Evolutionary conservation across 495 filamentous ascomycete genomes (phyloP).

Genomic region (Tuber calosporum): DNA sequence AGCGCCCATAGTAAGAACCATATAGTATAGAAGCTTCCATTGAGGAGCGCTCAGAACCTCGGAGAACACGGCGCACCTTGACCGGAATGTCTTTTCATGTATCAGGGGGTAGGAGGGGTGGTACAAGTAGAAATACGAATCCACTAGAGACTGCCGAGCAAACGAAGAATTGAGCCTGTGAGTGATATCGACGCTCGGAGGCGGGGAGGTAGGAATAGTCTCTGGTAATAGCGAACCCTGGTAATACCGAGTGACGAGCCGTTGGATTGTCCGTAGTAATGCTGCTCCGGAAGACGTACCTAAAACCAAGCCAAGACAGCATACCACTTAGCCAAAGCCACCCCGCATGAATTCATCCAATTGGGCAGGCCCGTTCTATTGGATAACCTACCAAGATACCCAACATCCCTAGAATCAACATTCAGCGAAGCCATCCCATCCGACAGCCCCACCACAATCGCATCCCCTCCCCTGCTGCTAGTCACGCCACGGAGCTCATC

Average conservation of each 20-base stretch:
- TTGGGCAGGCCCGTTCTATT: background rate
- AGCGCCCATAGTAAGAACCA: constrained; percentile 50
- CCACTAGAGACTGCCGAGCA: constrained; percentile 43
- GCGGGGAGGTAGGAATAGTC: constrained; percentile 5
- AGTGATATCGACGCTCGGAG: constrained; percentile 9
- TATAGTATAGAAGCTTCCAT: constrained; percentile 52
- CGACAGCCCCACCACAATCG: constrained; percentile 15
- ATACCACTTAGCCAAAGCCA: constrained; percentile 9
- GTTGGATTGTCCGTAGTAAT: constrained; percentile 30
- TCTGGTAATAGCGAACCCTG: constrained; percentile 6
- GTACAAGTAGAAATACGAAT: constrained; percentile 51
- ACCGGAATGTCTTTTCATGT: constrained; percentile 50
- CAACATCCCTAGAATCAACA: constrained; percentile 37
- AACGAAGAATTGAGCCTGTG: constrained; percentile 15
- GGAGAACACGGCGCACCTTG: constrained; percentile 47
- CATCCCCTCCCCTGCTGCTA: constrained; percentile 3
- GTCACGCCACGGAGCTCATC: constrained; percentile 12
- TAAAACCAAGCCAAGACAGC: constrained; percentile 16
- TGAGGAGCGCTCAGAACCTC: constrained; percentile 46
- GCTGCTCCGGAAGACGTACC: constrained; percentile 33
- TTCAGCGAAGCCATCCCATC: constrained; percentile 44
- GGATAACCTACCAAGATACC: constrained; percentile 41
- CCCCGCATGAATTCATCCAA: constrained; percentile 2
- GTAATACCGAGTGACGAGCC: constrained; percentile 21
- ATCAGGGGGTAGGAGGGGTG: constrained; percentile 51